phyloP scores from a whole-genome alignment of 805 yeast genomes.

The Yamadazyma paraphyllophila region DNA sequence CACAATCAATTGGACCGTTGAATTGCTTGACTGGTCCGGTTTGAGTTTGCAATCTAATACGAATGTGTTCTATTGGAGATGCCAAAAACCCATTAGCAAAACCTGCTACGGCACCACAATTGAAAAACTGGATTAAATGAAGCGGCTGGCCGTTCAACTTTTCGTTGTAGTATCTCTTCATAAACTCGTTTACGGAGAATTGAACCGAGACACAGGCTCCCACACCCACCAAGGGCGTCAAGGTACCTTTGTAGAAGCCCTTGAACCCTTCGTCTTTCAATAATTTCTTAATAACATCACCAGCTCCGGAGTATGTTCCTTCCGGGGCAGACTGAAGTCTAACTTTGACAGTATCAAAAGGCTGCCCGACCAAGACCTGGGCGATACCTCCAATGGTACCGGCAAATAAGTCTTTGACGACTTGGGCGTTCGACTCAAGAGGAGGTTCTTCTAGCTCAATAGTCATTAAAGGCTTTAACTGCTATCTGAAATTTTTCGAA shows the following conservation, averaged over 20 bases:
- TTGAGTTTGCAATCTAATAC: slow-evolving; percentile 92
- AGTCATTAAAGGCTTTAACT: slow-evolving; percentile 24
- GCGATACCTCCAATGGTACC: slow-evolving; percentile 97
- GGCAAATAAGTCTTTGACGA: slow-evolving; percentile 75
- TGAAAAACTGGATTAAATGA: slow-evolving; percentile 64
- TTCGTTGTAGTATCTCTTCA: slow-evolving; percentile 73
- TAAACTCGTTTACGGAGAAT: slow-evolving; percentile 90
- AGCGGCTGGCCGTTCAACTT: slow-evolving; percentile 48
- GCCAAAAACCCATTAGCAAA: slow-evolving; percentile 85
- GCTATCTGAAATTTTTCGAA: slow-evolving; percentile 7
- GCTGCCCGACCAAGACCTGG: slow-evolving; percentile 94
- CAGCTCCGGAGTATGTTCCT: slow-evolving; percentile 69
- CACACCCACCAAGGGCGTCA: slow-evolving; percentile 51
- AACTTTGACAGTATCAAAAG: slow-evolving; percentile 93
- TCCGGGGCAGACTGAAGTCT: slow-evolving; percentile 84
- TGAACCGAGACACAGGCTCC: slow-evolving; percentile 98
- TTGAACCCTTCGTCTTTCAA: slow-evolving; percentile 44
- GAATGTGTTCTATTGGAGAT: slow-evolving; percentile 90
- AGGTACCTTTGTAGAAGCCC: slow-evolving; percentile 46
- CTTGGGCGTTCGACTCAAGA: slow-evolving; percentile 39
- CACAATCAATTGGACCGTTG: slow-evolving; percentile 73
- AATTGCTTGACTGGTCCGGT: slow-evolving; percentile 51
- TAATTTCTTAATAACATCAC: slow-evolving; percentile 73
- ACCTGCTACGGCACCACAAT: slow-evolving; percentile 91
- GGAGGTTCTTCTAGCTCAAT: slow-evolving; percentile 45